Evolutionary conservation across 495 filamentous ascomycete species (phyloP).

Genomic region (Penicillium soppii): DNA sequence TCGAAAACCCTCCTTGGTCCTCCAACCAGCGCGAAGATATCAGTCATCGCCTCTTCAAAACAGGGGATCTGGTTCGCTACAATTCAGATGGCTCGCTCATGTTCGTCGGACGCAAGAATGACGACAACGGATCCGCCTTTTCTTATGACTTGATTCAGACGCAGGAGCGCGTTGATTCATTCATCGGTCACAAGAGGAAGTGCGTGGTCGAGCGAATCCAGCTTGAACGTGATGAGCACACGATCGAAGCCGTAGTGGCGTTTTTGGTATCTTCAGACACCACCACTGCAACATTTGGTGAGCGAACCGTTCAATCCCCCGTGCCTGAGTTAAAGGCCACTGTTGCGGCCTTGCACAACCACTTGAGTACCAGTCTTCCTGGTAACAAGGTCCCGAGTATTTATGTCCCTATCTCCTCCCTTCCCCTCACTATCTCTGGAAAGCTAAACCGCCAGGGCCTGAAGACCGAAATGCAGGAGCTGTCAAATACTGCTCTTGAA

Average conservation of each 20-base stretch:
- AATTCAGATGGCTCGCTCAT: constrained; percentile 48
- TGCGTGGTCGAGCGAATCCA: constrained; percentile 27
- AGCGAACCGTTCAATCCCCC: constrained; percentile 13
- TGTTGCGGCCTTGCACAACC: constrained; percentile 17
- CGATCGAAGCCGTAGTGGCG: constrained; percentile 20
- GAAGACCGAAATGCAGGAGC: constrained; percentile 11
- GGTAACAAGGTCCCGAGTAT: constrained; percentile 58
- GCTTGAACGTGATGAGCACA: constrained; percentile 2
- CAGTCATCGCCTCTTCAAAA: constrained; percentile 33
- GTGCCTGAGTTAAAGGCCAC: constrained; percentile 17
- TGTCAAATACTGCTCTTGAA: constrained; percentile 11
- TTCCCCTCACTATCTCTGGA: constrained; percentile 53
- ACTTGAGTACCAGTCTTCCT: constrained; percentile 29
- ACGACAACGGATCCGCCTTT: constrained; percentile 45
- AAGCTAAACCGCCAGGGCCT: constrained; percentile 44
- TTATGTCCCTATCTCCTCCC: constrained; percentile 53
- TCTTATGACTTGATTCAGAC: constrained; percentile 49
- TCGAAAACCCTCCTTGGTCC: constrained; percentile 51
- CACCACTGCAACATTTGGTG: neutral
- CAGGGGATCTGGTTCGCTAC: constrained; percentile 55
- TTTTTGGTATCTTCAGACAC: constrained; percentile 25
- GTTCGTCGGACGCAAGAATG: constrained; percentile 46
- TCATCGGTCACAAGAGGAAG: constrained; percentile 15
- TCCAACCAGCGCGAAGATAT: neutral
- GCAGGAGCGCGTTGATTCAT: constrained; percentile 30